These are phyloP conservation scores for Graphiopsis chlorocephala DNA, from an alignment of 2,329 filamentous ascomycete genomes.

Conservation along the genomic window DNA sequence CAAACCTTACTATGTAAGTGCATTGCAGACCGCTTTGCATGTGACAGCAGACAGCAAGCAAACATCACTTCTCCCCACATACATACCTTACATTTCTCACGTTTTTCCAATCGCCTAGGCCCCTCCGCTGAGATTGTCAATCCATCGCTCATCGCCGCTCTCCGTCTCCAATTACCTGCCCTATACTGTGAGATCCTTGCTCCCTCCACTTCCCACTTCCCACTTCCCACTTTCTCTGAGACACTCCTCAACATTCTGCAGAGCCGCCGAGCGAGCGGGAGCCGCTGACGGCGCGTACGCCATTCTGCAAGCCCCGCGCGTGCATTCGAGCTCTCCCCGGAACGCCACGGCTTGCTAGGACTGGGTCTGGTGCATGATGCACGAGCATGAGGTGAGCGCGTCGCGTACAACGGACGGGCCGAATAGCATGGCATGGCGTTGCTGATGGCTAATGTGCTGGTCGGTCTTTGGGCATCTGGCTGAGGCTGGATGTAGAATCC, in stretches of 20 bases:
- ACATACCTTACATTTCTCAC: too few species aligned
- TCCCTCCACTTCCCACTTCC: neutral
- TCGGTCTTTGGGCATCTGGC: neutral
- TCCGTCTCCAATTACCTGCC: neutral
- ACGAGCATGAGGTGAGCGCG: neutral
- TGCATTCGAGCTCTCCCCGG: neutral
- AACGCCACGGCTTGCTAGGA: slow-evolving; percentile 13
- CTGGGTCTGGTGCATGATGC: neutral
- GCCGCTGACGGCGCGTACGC: slow-evolving; percentile 13
- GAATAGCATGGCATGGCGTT: neutral
- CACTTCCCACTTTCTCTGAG: neutral
- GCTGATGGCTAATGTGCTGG: neutral
- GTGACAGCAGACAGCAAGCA: neutral
- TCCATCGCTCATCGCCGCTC: neutral
- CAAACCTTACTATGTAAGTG: neutral
- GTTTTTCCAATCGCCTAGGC: too few species aligned
- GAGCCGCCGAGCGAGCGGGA: slow-evolving; percentile 9
- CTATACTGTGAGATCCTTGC: neutral
- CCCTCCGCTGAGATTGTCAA: neutral
- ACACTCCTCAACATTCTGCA: slow-evolving; percentile 4
- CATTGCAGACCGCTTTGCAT: neutral
- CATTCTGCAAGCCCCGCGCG: neutral
- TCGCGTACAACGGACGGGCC: neutral
- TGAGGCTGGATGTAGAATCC: neutral
- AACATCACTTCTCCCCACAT: too few species aligned